Base-by-base conservation (phyloP, 805 yeast genomes). In the Cyberlindnera euphorbiiphila region DNA sequence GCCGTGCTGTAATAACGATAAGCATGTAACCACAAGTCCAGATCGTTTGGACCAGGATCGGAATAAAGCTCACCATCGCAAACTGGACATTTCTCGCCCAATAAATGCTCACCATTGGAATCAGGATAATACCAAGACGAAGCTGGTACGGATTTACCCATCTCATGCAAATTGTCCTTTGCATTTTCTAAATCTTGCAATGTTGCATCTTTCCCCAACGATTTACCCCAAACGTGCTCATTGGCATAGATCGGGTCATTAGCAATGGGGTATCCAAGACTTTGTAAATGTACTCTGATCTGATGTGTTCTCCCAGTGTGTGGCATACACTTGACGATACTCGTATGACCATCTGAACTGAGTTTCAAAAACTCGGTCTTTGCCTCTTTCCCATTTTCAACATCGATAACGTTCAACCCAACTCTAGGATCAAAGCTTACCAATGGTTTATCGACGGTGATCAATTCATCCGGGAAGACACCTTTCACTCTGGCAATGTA, bases 241-340 rank as follows among this genome's bases (percentile, higher is more conserved):
- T 85, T 85, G 2, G 96, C 82, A 54, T 86, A 91, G 1, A 89
- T 69, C 0, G 97, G 97, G 59, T 91, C 98, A 56, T 91, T 89
- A 4, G 85, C 87, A 31, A 91, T 91, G 0, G 98, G 96, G 54
- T 68, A 73, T 0, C 97, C 97, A n/a, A 93, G 50, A 47, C 70
- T 82, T 60, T 89, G 96, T 39, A 93, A 62, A 64, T 93, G 98
- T 1, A 93, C 95, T 43, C 98, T 68, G 34, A 93, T 88, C 57
- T 91, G 98, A 59, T 91, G 98, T 0, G 97, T 87, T 54, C 98
- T 70, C 0, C 98, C 98, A 0, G 98, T 91, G 13, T 73, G 63
- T 1, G 98, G 98, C 47, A 68, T 72, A 60, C 98, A 91, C 43
- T 77, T 69, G 4, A 93, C 96, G 19, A 93, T 69, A 84, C 62